Evolutionary conservation across 257 asterid species (phyloP), one percentile per base, ranked within the genome.

Genomic region (Gentiana dahurica): DNA sequence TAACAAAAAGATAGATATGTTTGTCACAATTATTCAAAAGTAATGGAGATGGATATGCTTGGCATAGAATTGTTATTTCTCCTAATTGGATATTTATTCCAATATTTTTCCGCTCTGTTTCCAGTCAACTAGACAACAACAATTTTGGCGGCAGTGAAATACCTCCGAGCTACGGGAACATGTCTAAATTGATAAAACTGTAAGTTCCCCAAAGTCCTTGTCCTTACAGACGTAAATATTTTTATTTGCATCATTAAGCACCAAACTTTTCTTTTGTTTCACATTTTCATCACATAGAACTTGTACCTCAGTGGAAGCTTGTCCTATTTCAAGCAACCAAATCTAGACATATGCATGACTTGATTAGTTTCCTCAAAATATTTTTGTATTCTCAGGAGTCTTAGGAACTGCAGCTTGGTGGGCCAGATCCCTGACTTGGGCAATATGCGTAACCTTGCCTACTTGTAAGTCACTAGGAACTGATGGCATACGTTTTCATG

Each of bases 51-150:
- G 46, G 1, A 51, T 3, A 33, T 3, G 35, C 32, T 35, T 37
- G 6, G 34, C 41, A 10, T 41, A 9, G 4, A 36, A 34, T 36
- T 41, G 24, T 24, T 24, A 24, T 51, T 57, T 52, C 34, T 46
- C 1, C 2, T 50, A 41, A 3, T 41, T 41, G 6, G 9, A 41
- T 2, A 41, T 41, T 4, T 10, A 41, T 41, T 41, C 2, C 46
- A 5, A 41, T 41, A 5, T 41, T 54, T 4, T 49, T 2, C 13
- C 51, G 37, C 60, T 6, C 2, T 55, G 51, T 36, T n/a, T 34
- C 49, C 89, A 89, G 97, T 63, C 97, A 89, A 68, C 89, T 89
- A 48, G 97, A 89, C 63, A 89, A 86, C 70, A 89, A 89, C 78
- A 70, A 89, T 73, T 81, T 89, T 41, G 71, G 52, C 6, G 95